phyloP scores from a whole-genome alignment of 2,329 filamentous ascomycete species.

The Podosphaera xanthii region DNA sequence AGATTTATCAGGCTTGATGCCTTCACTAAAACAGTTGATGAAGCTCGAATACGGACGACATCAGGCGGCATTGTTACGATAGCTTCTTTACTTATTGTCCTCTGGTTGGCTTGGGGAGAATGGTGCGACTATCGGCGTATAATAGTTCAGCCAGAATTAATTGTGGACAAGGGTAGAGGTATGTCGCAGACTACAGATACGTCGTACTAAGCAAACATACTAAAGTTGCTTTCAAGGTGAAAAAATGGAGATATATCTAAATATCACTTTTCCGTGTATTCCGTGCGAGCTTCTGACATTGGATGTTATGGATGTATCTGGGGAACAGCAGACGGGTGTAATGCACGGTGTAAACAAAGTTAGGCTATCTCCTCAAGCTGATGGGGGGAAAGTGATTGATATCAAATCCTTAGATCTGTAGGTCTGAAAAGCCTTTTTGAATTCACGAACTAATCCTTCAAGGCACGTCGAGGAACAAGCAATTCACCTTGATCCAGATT shows the following conservation, averaged over 20 bases:
- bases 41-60: slow-evolving; percentile 86
- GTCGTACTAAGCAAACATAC: background rate
- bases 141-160: slow-evolving; percentile 69
- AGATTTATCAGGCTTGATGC: slow-evolving; percentile 92
- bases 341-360: slow-evolving; percentile 86
- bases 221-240: slow-evolving; percentile 35
- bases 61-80: slow-evolving; percentile 92
- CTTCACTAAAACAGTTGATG: slow-evolving; percentile 97
- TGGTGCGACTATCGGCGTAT: slow-evolving; percentile 83
- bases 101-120: slow-evolving; percentile 84
- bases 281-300: slow-evolving; percentile 90
- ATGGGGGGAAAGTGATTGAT: slow-evolving; percentile 60
- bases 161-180: slow-evolving; percentile 95
- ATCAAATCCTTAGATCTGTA: slow-evolving; percentile 43
- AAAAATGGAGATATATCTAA: slow-evolving; percentile 97
- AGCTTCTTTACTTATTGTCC: slow-evolving; percentile 62
- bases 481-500: slow-evolving; percentile 64
- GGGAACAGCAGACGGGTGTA: slow-evolving; percentile 86
- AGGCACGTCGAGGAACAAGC: slow-evolving; percentile 48
- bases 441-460: slow-evolving; percentile 2
- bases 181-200: slow-evolving; percentile 8
- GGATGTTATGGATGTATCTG: slow-evolving; percentile 97
- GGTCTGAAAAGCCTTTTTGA: slow-evolving; percentile 14
- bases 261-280: slow-evolving; percentile 81
- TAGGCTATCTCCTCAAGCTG: slow-evolving; percentile 44